Conservation (phyloP, 306 rosid species). For the Oemleria cerasiformis region DNA sequence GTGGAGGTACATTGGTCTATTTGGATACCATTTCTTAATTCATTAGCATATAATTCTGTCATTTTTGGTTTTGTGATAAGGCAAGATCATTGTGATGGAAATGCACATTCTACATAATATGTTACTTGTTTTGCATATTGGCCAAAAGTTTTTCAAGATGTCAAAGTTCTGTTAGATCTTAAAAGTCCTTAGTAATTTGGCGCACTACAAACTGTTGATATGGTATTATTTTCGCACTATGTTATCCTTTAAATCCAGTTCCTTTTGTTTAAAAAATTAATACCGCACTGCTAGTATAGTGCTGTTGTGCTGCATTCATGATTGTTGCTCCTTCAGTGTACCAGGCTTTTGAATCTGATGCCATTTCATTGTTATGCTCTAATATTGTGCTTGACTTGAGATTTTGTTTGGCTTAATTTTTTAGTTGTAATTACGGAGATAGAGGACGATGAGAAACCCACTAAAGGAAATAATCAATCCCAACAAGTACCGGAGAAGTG, state of each 20-base stretch:
- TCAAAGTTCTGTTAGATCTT: background rate
- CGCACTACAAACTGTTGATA: background rate
- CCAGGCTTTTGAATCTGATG: too few relatives aligned
- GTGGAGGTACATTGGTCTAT: slow-evolving; percentile 69
- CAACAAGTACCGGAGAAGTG: slow-evolving; percentile 38
- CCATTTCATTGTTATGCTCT: slow-evolving; percentile 4
- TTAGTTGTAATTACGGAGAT: slow-evolving; percentile 88
- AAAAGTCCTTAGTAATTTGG: background rate
- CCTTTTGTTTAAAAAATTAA: background rate
- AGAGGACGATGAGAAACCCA: slow-evolving; percentile 55
- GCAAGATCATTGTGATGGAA: background rate
- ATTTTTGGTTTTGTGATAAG: slow-evolving; percentile 3
- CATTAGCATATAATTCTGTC: background rate
- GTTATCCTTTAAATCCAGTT: background rate
- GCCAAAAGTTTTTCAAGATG: background rate
- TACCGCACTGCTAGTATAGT: background rate
- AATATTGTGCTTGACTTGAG: slow-evolving; percentile 7
- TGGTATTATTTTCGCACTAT: background rate
- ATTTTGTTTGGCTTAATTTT: slow-evolving; percentile 17
- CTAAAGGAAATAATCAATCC: slow-evolving; percentile 38
- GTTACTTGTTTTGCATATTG: background rate
- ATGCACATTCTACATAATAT: background rate
- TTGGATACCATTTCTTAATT: background rate
- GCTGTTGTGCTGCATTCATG: background rate
- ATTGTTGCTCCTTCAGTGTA: background rate